These are phyloP conservation scores for Tetratostichococcus sp. DNA, from an alignment of 139 green algal species.

Conservation along the genomic window DNA sequence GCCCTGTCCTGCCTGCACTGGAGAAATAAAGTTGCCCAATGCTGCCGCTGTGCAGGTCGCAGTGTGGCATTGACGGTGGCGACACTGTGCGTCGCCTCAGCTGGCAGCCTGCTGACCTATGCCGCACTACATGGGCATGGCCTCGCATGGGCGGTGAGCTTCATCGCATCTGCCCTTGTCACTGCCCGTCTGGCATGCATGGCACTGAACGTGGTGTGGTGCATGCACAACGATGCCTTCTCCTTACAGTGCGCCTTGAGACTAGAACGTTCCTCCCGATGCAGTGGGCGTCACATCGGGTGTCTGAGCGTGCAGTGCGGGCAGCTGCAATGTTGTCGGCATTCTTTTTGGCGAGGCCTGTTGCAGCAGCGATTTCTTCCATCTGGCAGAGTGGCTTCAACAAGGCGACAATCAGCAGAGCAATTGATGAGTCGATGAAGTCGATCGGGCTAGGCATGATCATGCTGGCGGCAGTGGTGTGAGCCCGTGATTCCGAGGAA, in stretches of 20 bases:
- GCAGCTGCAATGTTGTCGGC: not conserved
- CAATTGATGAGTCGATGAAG: slow-evolving; percentile 29
- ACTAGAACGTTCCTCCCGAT: too few species aligned
- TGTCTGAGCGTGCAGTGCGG: not conserved
- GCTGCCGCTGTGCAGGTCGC: too few species aligned
- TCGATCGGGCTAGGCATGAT: slow-evolving; percentile 34
- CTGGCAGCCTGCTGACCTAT: not conserved
- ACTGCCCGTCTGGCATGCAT: too few species aligned
- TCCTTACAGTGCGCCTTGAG: too few species aligned
- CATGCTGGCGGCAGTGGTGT: slow-evolving; percentile 23
- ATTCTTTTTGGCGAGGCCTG: not conserved
- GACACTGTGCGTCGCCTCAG: not conserved
- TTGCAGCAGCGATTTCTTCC: not conserved
- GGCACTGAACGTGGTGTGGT: too few species aligned
- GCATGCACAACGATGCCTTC: too few species aligned
- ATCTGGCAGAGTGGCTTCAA: slow-evolving; percentile 21
- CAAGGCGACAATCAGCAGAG: not conserved
- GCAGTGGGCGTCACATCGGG: not conserved
- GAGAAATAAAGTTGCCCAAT: too few species aligned
- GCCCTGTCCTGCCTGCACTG: too few species aligned
- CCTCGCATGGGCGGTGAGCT: not conserved
- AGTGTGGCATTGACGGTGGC: not conserved
- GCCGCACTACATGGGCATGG: not conserved
- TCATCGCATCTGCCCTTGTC: too few species aligned
- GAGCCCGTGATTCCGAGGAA: not conserved